Evolutionary conservation across 306 rosid species (phyloP).

Genomic region (Trifolium subterraneum): DNA sequence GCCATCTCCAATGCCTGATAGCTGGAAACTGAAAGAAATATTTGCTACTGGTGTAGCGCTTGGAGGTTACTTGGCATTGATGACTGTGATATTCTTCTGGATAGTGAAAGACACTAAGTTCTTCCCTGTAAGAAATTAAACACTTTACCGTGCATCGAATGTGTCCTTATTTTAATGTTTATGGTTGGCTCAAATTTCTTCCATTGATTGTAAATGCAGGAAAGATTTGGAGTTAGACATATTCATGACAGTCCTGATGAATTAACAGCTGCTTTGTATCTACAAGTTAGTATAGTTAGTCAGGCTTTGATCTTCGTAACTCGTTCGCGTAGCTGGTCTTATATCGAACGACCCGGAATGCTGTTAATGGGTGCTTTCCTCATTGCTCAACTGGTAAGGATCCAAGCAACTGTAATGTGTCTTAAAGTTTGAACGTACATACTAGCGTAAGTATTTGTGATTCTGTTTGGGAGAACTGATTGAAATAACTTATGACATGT

Average conservation of each 20-base stretch:
- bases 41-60: constrained; percentile 88
- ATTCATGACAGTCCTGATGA: constrained; percentile 50
- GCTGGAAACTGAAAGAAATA: constrained; percentile 96
- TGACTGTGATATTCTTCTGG: constrained; percentile 98
- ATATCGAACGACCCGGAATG: constrained; percentile 77
- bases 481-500: background rate
- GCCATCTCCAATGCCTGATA: constrained; percentile 98
- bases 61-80: constrained; percentile 93
- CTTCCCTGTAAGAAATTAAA: constrained; percentile 66
- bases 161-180: background rate
- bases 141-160: background rate
- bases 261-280: constrained; percentile 83
- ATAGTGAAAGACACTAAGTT: constrained; percentile 68
- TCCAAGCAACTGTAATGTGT: background rate
- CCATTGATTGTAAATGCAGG: constrained; percentile 48
- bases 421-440: no score
- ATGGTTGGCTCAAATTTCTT: constrained; percentile 28
- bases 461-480: background rate
- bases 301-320: constrained; percentile 96
- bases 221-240: constrained; percentile 66
- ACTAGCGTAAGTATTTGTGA: background rate
- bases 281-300: constrained; percentile 98
- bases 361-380: constrained; percentile 66
- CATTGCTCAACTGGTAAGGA: constrained; percentile 88
- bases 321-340: constrained; percentile 96